These are phyloP conservation scores for Striga asiatica DNA, from an alignment of 257 asterid genomes.

Conservation along the genomic window DNA sequence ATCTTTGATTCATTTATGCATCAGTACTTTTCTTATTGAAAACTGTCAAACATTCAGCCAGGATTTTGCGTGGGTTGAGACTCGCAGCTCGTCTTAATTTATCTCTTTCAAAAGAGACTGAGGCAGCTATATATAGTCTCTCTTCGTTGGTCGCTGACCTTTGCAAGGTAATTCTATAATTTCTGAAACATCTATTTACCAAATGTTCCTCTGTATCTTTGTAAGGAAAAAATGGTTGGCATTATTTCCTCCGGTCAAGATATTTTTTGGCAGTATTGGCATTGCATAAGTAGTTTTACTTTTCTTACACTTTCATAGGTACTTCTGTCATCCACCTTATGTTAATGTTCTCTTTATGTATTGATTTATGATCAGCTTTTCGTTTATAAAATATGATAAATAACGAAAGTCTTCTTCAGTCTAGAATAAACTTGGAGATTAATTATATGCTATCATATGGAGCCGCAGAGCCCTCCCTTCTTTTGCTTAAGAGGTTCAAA, in stretches of 20 bases:
- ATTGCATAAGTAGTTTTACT: background rate
- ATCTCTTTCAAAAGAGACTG: conserved; percentile 63
- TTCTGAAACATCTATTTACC: background rate
- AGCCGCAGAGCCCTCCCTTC: conserved; percentile 81
- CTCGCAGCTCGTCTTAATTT: conserved; percentile 88
- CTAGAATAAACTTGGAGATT: conserved; percentile 67
- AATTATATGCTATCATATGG: conserved; percentile 92
- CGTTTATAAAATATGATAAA: background rate
- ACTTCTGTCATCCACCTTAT: background rate
- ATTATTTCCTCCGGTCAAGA: conserved; percentile 1
- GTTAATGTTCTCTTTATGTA: background rate
- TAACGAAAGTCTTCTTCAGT: conserved; percentile 29
- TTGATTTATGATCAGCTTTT: background rate
- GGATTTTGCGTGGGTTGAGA: conserved; percentile 92
- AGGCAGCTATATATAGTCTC: conserved; percentile 50
- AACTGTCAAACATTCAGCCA: conserved; percentile 40
- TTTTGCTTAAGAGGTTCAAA: conserved; percentile 55
- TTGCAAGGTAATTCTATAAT: conserved; percentile 33
- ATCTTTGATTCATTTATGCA: conserved; percentile 9
- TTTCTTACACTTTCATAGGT: conserved; percentile 5
- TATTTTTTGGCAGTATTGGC: conserved; percentile 5
- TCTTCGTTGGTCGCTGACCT: conserved; percentile 43
- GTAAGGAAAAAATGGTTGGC: conserved; percentile 1
- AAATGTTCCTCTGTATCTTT: conserved; percentile 1
- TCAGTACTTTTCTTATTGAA: background rate